Evolutionary conservation across 768 basidiomycete genomes (phyloP).

Genomic region (Dacryopinax spathularia): DNA sequence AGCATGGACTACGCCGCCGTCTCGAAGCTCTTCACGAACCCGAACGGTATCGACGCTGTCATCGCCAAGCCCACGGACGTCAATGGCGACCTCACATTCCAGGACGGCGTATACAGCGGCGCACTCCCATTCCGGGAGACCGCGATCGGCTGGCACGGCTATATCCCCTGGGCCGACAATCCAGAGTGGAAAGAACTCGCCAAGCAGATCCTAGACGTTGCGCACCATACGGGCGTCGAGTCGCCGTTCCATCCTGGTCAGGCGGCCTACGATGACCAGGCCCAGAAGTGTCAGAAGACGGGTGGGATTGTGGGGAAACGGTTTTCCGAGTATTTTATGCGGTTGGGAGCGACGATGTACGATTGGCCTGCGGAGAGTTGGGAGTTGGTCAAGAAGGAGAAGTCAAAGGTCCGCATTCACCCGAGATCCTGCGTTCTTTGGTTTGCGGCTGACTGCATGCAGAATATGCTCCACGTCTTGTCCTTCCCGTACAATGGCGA

Average conservation of each 20-base stretch:
- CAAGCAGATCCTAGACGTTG: constrained; percentile 29
- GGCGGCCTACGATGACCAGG: neutral
- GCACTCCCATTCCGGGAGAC: neutral
- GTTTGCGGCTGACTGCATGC: constrained; percentile 6
- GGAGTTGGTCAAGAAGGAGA: constrained; percentile 38
- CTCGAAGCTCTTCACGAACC: neutral
- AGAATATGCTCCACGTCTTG: constrained; percentile 36
- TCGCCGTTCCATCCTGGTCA: neutral
- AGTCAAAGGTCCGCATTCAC: constrained; percentile 13
- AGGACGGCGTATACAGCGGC: neutral
- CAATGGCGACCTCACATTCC: neutral
- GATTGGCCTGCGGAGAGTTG: constrained; percentile 37
- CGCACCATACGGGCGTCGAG: neutral
- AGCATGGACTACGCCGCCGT: neutral
- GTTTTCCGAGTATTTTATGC: constrained; percentile 8
- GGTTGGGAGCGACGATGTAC: constrained; percentile 31
- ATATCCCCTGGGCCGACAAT: constrained; percentile 37
- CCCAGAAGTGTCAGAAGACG: neutral
- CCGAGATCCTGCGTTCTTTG: neutral
- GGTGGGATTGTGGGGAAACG: constrained; percentile 4
- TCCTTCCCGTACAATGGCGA: constrained; percentile 47
- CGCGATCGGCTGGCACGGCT: constrained; percentile 19
- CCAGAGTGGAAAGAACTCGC: constrained; percentile 34
- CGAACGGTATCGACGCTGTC: neutral
- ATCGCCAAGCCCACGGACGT: neutral